Percentiles rank a stretch among this genome's conserved stretches.
phyloP scores from a whole-genome alignment of 2,329 filamentous ascomycete genomes.

The Bisporella sp. region DNA sequence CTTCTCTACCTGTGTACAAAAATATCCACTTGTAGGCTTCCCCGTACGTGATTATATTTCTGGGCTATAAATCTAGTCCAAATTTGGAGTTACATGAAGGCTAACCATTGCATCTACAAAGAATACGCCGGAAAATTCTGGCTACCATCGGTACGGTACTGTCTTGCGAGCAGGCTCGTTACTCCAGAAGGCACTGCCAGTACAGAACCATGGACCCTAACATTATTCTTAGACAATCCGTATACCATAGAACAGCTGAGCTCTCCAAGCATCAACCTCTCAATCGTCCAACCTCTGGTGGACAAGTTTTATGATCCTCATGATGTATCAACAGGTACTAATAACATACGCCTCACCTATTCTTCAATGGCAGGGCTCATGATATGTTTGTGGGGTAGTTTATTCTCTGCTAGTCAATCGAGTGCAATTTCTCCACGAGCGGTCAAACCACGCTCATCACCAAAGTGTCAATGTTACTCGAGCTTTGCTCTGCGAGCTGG shows the following conservation, averaged over 20 bases:
- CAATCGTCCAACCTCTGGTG: constrained; percentile 49
- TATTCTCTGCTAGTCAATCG: constrained; percentile 78
- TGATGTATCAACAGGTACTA: constrained; percentile 65
- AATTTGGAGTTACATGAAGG: too few species aligned
- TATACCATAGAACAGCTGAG: constrained; percentile 67
- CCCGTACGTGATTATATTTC: too few species aligned
- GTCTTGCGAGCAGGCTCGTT: too few species aligned
- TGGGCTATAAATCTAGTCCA: too few species aligned
- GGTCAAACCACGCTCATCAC: constrained; percentile 65
- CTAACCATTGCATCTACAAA: too few species aligned
- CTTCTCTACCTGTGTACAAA: too few species aligned
- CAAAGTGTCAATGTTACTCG: constrained; percentile 73
- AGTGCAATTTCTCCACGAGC: constrained; percentile 69
- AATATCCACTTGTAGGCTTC: too few species aligned
- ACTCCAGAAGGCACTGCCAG: too few species aligned
- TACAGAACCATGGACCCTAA: too few species aligned
- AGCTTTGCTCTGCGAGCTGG: constrained; percentile 65
- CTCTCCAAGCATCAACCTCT: constrained; percentile 60
- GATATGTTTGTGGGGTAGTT: constrained; percentile 37
- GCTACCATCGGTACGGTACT: too few species aligned
- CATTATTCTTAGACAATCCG: constrained; percentile 39
- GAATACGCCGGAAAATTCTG: too few species aligned
- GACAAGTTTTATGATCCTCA: constrained; percentile 71
- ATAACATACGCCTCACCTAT: not conserved
- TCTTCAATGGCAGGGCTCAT: not conserved